phyloP scores from a whole-genome alignment of 23 red algal species.

The Gracilaria gracilis region DNA sequence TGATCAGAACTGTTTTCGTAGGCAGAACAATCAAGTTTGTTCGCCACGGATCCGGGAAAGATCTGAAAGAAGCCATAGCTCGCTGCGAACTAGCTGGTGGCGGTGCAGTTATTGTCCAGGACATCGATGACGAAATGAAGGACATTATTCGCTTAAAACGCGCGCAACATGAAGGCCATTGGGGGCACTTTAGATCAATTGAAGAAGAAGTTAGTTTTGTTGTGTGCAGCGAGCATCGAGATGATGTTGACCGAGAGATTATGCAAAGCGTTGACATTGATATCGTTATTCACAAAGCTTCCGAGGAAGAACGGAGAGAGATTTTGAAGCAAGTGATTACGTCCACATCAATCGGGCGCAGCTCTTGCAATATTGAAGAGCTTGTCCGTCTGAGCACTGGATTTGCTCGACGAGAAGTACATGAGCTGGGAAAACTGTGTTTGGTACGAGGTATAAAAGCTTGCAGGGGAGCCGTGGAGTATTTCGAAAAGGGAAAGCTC shows the following conservation, averaged over 20 bases:
- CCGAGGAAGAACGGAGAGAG: slow-evolving; percentile 24
- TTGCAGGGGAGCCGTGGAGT: slow-evolving; percentile 38
- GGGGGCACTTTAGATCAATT: neutral
- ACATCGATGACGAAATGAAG: slow-evolving; percentile 30
- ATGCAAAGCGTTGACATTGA: slow-evolving; percentile 22
- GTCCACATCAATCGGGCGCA: neutral
- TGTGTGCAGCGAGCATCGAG: slow-evolving; percentile 15
- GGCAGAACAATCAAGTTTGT: slow-evolving; percentile 33
- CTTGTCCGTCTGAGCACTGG: slow-evolving; percentile 50
- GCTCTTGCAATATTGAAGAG: slow-evolving; percentile 23
- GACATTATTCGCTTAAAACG: neutral
- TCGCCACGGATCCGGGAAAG: neutral
- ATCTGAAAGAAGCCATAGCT: slow-evolving; percentile 22
- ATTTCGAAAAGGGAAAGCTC: slow-evolving; percentile 45
- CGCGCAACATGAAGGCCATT: neutral
- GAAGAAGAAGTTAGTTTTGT: slow-evolving; percentile 48
- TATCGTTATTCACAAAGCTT: slow-evolving; percentile 23
- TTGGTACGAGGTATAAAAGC: slow-evolving; percentile 16
- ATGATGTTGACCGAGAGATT: slow-evolving; percentile 15
- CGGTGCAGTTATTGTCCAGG: slow-evolving; percentile 19
- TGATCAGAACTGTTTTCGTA: slow-evolving; percentile 7
- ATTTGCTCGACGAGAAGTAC: slow-evolving; percentile 58
- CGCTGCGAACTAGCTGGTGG: slow-evolving; percentile 25
- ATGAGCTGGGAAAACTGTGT: slow-evolving; percentile 21
- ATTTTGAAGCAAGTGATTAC: slow-evolving; percentile 3